A percentile compares a stretch with the other conserved stretches of the same genome.
These are phyloP conservation scores for Colletotrichum caudatum DNA, from an alignment of 2,329 filamentous ascomycete species.

Conservation along the genomic window DNA sequence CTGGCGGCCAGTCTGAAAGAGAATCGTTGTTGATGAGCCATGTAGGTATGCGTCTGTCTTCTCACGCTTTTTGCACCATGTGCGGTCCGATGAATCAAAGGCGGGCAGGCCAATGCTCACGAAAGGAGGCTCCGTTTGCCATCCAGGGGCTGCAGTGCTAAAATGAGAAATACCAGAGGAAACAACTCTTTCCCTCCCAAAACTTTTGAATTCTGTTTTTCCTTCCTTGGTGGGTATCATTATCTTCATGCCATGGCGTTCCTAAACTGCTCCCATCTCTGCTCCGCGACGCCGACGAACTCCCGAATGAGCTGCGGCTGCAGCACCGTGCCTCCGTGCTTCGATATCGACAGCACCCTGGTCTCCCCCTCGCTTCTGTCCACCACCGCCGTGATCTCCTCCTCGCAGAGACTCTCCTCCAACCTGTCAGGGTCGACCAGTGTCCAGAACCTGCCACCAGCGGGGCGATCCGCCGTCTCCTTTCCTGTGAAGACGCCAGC, in stretches of 20 bases:
- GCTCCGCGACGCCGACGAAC: constrained; percentile 69
- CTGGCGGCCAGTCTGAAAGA: not conserved
- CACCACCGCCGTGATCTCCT: constrained; percentile 87
- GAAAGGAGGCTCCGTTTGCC: constrained; percentile 4
- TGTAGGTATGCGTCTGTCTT: constrained; percentile 22
- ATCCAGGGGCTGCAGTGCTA: not conserved
- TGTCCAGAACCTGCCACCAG: constrained; percentile 74
- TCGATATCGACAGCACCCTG: constrained; percentile 79
- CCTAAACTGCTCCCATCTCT: constrained; percentile 70
- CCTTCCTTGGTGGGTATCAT: constrained; percentile 46
- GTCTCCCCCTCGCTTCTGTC: constrained; percentile 67
- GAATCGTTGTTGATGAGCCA: constrained; percentile 14
- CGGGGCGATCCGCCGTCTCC: constrained; percentile 61
- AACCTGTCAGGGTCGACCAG: constrained; percentile 89
- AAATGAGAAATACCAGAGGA: not conserved
- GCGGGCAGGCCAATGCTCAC: constrained; percentile 16
- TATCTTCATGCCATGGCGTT: constrained; percentile 55
- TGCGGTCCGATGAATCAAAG: constrained; percentile 6
- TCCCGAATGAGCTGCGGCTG: constrained; percentile 72
- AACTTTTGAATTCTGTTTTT: constrained; percentile 12
- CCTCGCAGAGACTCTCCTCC: constrained; percentile 87
- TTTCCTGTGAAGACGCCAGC: constrained; percentile 81
- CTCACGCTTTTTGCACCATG: constrained; percentile 19
- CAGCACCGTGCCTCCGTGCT: constrained; percentile 81
- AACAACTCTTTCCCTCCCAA: not conserved